Base-by-base conservation (phyloP, 768 basidiomycete species). In the Tylopilus intermedius region DNA sequence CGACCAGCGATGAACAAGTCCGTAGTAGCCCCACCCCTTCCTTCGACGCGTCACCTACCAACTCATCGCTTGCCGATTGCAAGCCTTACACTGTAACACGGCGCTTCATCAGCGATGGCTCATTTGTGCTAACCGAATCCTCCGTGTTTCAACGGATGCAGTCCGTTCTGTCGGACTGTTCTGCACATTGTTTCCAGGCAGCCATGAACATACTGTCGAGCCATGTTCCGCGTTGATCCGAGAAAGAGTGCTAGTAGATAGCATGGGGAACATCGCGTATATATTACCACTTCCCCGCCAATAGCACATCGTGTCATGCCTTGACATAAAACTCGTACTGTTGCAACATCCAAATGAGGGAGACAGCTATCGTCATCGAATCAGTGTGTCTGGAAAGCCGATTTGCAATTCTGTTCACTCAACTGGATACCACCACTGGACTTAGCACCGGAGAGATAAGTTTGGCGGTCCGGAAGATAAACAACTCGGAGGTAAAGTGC, bases 391-490 rank as follows among this genome's bases (percentile, higher is more conserved):
- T 38, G 32, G n/a, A 2, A 27, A 22, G 6, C 18, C 21, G 38
- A 54, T 35, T 38, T 29, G 77, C 86, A 74, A 35, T 40, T 7
- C 8, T 64, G 22, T n/a, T 21, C 1, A 64, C 66, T 60, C 55
- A 67, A 98, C 95, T 83, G 8, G 92, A 86, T 22, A 98, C 90
- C 55, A 96, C 75, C 43, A 93, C 74, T 0, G 94, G 90, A 53
- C 82, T 82, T 37, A 91, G 58, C 15, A 83, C 78, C 0, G 83
- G 83, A 0, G 72, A 61, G 42, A 76, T 77, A 45, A 89, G 56
- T 45, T 76, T 84, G 35, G 86, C 81, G 2, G 90, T 86, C 47
- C 83, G 78, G 73, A 85, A 99, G 56, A 96, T 80, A 63, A 93
- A 69, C 38, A 89, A 64, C 72, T 99, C 95, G 15, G 90, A 86